Base-by-base conservation (phyloP, 2,329 filamentous ascomycete genomes). In the Fonsecaea pedrosoi region DNA sequence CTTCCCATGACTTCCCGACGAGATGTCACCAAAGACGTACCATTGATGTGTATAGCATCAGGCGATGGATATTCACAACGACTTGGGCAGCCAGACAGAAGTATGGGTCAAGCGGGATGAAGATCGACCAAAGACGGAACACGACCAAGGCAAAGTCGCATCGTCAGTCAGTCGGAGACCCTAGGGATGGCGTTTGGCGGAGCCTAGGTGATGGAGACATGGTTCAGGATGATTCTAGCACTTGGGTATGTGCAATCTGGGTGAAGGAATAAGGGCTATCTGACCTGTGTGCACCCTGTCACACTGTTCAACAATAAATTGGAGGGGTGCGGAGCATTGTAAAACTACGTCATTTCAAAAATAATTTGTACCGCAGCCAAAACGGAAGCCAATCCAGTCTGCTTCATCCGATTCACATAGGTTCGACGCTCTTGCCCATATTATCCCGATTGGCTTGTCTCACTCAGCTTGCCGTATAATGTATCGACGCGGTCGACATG, bases 311-410 rank as follows among this genome's bases (percentile, higher is more conserved):
- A 13, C 10, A 35, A 34, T 34, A 18, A n/a, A 34, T 30, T 37
- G 42, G 10, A 18, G 50, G 25, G 15, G n/a, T 15, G 40, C 30
- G 57, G 30, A n/a, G n/a, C 57, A 50, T 25, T 32, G 40, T 48
- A 45, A 48, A 67, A 64, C 56, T 63, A 67, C 65, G 65, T 67
- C 65, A 67, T 67, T 67, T 67, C 32, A 64, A 64, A 59, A 32
- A 38, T 50, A 61, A 32, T 60, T 25, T 53, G 25, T 50, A 50
- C 21, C 25, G 7, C 25, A 21, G 25, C 15, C 9, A 12, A 10
- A 30, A 8, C 8, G 13, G 4, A 25, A 8, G 2, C 18, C 42
- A 42, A 42, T 42, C 6, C 13, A 6, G 3, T 42, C 38, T 42
- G 38, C 18, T 50, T 18, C 8, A 25, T 30, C 25, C 10, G 12